Conservation (phyloP, 192 early-diverging fungal genomes). For the Coemansia reversa region DNA sequence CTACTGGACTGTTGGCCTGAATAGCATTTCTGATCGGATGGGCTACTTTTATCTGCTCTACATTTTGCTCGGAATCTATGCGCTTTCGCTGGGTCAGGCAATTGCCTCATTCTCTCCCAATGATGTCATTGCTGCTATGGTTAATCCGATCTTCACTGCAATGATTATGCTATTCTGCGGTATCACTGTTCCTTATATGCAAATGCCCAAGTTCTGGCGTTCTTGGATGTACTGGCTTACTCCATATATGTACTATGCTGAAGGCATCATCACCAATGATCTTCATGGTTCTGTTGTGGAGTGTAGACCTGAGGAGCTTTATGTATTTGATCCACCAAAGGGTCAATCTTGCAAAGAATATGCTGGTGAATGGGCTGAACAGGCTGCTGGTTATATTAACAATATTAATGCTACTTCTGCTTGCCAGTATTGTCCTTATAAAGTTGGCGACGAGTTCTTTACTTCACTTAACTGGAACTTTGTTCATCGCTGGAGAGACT, state of each 20-base stretch:
- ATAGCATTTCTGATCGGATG: conserved; percentile 41
- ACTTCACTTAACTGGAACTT: conserved; percentile 55
- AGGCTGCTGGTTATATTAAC: conserved; percentile 61
- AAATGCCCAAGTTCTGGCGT: conserved; percentile 69
- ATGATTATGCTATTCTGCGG: conserved; percentile 71
- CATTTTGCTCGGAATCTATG: conserved; percentile 62
- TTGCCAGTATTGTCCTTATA: conserved; percentile 68
- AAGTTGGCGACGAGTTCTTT: conserved; percentile 61
- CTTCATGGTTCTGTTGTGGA: conserved; percentile 50
- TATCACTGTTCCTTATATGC: conserved; percentile 61
- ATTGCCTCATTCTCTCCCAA: conserved; percentile 67
- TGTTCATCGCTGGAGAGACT: conserved; percentile 67
- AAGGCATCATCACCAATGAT: conserved; percentile 63
- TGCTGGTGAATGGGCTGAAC: conserved; percentile 54
- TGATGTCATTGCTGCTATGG: conserved; percentile 58
- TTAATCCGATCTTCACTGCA: conserved; percentile 68
- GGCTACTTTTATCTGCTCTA: conserved; percentile 69
- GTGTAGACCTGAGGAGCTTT: conserved; percentile 58
- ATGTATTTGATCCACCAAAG: conserved; percentile 56
- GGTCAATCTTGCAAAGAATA: conserved; percentile 65
- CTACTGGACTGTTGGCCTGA: conserved; percentile 76
- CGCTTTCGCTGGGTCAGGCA: conserved; percentile 68
- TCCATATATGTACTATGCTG: conserved; percentile 68
- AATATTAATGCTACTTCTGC: conserved; percentile 50
- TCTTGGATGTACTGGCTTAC: conserved; percentile 70